Evolutionary conservation across 306 rosid genomes (phyloP).

Genomic region (Acacia crassicarpa): DNA sequence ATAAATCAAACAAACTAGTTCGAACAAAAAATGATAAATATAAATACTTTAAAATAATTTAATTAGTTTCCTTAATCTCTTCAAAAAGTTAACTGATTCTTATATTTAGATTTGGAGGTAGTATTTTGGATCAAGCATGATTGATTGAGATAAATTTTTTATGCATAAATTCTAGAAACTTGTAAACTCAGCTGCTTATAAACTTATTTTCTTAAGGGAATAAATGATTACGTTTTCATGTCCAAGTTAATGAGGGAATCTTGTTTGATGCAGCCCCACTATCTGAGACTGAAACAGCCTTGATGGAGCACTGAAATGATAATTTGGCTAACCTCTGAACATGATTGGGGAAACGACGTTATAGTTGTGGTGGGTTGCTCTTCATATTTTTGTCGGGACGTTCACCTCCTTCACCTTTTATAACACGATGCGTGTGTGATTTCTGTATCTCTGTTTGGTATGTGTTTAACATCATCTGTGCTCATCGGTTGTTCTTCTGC

Average conservation of each 20-base stretch:
- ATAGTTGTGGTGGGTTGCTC: conserved; percentile 37
- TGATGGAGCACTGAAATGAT: conserved; percentile 80
- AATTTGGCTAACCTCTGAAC: conserved; percentile 32
- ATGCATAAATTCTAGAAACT: conserved; percentile 6
- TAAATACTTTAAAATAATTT: too few species aligned
- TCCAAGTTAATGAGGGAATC: conserved; percentile 19
- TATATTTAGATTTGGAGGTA: too few species aligned
- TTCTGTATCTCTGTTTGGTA: conserved; percentile 37
- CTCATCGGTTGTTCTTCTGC: conserved; percentile 26
- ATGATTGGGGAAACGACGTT: conserved; percentile 18
- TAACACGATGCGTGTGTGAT: conserved; percentile 48
- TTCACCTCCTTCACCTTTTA: conserved; percentile 35
- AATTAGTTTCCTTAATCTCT: too few species aligned
- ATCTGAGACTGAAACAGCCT: conserved; percentile 90
- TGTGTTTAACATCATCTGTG: conserved; percentile 28
- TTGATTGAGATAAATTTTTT: neutral
- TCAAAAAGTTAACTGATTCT: too few species aligned
- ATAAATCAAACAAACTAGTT: too few species aligned
- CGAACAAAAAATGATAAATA: too few species aligned
- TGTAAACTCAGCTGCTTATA: neutral
- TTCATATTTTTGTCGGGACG: conserved; percentile 37
- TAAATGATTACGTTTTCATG: neutral
- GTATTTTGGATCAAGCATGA: conserved; percentile 5
- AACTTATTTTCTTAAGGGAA: neutral
- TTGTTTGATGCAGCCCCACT: conserved; percentile 83